phyloP scores from a whole-genome alignment of 2,329 filamentous ascomycete genomes.

The Fusarium sp. region DNA sequence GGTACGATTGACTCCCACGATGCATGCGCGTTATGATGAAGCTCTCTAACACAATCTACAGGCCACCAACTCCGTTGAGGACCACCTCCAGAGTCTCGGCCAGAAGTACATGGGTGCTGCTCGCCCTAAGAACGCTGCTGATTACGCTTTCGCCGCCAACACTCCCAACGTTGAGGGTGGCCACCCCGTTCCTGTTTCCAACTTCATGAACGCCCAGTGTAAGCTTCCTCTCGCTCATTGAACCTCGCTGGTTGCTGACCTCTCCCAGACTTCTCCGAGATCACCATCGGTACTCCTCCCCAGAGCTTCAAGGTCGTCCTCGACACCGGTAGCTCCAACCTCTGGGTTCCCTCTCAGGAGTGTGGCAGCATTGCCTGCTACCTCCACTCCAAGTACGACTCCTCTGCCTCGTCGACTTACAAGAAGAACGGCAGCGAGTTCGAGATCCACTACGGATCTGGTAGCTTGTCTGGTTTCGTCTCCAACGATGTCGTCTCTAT shows the following conservation, averaged over 20 bases:
- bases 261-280: slow-evolving; percentile 92
- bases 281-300: slow-evolving; percentile 90
- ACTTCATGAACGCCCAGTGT: slow-evolving; percentile 99
- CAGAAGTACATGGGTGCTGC: slow-evolving; percentile 92
- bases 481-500: slow-evolving; percentile 90
- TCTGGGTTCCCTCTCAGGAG: slow-evolving; percentile 94
- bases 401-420: slow-evolving; percentile 88
- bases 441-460: slow-evolving; percentile 95
- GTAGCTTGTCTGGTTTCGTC: slow-evolving; percentile 92
- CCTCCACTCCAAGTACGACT: slow-evolving; percentile 97
- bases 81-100: slow-evolving; percentile 85
- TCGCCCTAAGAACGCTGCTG: slow-evolving; percentile 77
- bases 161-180: slow-evolving; percentile 75
- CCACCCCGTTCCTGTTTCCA: slow-evolving; percentile 91
- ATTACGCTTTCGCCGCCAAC: slow-evolving; percentile 85
- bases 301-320: slow-evolving; percentile 99
- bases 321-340: slow-evolving; percentile 98
- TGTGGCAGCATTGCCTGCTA: slow-evolving; percentile 98
- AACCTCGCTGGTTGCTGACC: slow-evolving; percentile 28
- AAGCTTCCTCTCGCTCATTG: slow-evolving; percentile 59
- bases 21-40: slow-evolving; percentile 1
- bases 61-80: slow-evolving; percentile 84
- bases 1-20: slow-evolving; percentile 67
- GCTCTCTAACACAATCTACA: slow-evolving; percentile 55
- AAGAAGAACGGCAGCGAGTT: slow-evolving; percentile 95